Base-by-base conservation (phyloP, 371 early-diverging fungal species). In the Haplosporangium sp. region DNA sequence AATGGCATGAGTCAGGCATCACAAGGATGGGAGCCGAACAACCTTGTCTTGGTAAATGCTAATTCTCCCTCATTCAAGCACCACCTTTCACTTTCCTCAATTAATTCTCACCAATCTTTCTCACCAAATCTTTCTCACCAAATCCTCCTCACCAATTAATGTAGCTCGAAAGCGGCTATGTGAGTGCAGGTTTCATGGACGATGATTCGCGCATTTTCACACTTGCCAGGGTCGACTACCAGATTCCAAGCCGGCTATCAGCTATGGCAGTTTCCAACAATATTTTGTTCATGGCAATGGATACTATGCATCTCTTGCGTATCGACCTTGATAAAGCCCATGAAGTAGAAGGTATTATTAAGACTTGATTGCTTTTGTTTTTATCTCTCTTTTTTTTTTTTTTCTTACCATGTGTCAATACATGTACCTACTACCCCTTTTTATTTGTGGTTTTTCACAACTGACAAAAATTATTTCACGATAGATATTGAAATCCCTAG, bases 221-320 rank as follows among this genome's bases (percentile, higher is more conserved):
- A 5, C 87, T 96, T 39, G 94, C 93, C 77, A 88, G 86, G 38
- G 95, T 96, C 53, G 94, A 94, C 72, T 95, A 94, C 69, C 90
- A 90, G 52, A 90, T 94, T 66, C 92, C 94, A 10, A 91, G 89
- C 9, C 76, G 84, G 27, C 82, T 96, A 8, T 84, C 89, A 7
- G 85, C 90, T 37, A 84, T 94, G 84, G 90, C 89, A 0, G 97
- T 96, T 9, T 85, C 94, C 60, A 95, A 94, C 84, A 94, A 95
- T 76, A 86, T 92, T 37, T 86, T 96, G 40, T 86, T 92, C 19
- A 88, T 95, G 65, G 92, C 90, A 4, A 84, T 95, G 65, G 90
- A 91, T 19, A 88, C 88, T 4, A 85, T 83, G 73, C 88, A 88
- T 63, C 72, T 94, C 11, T 82, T 95, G 55, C 87, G 94, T 57